Percentiles rank a stretch among this genome's conserved stretches.
Evolutionary conservation across 1,284 basidiomycete genomes (phyloP).

Genomic region (Trichosporon asahii): DNA sequence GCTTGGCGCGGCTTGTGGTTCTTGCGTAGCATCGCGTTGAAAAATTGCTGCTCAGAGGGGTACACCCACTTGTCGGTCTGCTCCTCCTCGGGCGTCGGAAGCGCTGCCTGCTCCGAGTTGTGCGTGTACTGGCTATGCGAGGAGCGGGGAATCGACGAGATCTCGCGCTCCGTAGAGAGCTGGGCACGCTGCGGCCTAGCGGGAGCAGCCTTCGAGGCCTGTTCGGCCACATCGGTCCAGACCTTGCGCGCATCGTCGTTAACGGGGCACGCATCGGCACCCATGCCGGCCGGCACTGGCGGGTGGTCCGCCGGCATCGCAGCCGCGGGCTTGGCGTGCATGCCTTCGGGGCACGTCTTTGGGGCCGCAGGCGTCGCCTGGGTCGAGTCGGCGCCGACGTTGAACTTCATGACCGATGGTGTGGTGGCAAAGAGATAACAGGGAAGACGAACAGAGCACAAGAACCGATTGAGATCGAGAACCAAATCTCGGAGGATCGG

Average conservation of each 20-base stretch:
- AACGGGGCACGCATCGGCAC: constrained; percentile 65
- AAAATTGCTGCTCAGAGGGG: constrained; percentile 97
- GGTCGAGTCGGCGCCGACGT: constrained; percentile 4
- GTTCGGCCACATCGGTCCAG: constrained; percentile 45
- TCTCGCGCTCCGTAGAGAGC: constrained; percentile 62
- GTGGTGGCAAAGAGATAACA: not conserved
- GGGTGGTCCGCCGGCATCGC: constrained; percentile 25
- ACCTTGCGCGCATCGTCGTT: constrained; percentile 56
- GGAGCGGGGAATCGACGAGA: constrained; percentile 79
- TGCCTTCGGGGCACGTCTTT: not conserved
- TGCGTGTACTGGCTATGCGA: constrained; percentile 19
- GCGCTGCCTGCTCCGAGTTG: constrained; percentile 21
- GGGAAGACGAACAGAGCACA: not conserved
- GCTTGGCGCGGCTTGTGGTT: constrained; percentile 69
- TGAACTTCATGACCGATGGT: not conserved
- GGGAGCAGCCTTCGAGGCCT: constrained; percentile 40
- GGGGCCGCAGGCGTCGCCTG: not conserved
- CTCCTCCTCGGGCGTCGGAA: constrained; percentile 52
- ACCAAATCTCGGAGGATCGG: not conserved
- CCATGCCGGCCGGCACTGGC: constrained; percentile 22
- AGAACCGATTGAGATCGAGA: not conserved
- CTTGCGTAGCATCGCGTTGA: constrained; percentile 89
- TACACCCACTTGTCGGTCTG: constrained; percentile 79
- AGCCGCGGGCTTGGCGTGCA: not conserved
- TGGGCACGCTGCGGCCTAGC: constrained; percentile 26